These are phyloP conservation scores for Gonium pectorale DNA, from an alignment of 139 green algal genomes.

Conservation along the genomic window DNA sequence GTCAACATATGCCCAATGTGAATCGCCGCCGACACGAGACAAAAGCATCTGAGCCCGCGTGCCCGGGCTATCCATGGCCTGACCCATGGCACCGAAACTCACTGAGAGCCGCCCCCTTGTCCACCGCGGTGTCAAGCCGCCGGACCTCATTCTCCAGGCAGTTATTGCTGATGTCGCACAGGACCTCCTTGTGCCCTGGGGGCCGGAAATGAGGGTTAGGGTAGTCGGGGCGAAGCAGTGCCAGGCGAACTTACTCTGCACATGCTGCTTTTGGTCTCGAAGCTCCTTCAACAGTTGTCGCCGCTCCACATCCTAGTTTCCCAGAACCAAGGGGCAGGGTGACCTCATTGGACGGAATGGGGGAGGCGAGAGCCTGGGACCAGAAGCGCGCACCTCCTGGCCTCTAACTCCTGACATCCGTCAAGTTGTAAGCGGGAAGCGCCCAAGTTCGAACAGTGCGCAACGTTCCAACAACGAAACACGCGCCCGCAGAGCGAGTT, in stretches of 20 bases:
- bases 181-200: slow-evolving; percentile 32
- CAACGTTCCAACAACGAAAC: neutral
- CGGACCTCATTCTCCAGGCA: neutral
- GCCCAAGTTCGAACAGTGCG: neutral
- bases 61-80: neutral
- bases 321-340: neutral
- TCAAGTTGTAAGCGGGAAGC: neutral
- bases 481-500: neutral
- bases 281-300: slow-evolving; percentile 9
- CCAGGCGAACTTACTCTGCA: neutral
- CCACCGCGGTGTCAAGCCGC: neutral
- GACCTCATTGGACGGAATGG: no score
- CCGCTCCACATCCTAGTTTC: neutral
- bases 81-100: neutral
- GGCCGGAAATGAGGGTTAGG: neutral
- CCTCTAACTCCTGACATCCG: neutral
- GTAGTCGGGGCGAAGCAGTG: neutral
- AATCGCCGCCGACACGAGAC: neutral
- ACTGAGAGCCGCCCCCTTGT: neutral
- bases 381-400: neutral
- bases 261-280: neutral
- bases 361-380: neutral
- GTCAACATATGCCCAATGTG: neutral
- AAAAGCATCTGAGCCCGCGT: neutral
- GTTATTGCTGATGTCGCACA: slow-evolving; percentile 13